Base-by-base conservation (phyloP, 2,329 filamentous ascomycete species). In the Penicillium olsonii region DNA sequence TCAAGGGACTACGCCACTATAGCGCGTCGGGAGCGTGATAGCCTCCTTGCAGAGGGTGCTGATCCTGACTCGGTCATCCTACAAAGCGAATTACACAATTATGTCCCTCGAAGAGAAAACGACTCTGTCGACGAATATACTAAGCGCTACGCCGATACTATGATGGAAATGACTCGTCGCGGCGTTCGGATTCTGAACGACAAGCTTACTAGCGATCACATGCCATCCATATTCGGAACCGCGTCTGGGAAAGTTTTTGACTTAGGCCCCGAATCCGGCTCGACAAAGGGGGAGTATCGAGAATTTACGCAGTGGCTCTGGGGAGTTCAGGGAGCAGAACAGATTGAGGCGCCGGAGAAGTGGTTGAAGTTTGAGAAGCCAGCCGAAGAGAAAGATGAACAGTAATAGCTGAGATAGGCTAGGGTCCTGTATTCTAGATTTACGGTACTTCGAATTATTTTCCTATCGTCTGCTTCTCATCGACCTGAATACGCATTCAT, bases 281-380 rank as follows among this genome's bases (percentile, higher is more conserved):
- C 37, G 22, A 39, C 22, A 12, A 39, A 39, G 27, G 37, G 22
- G 20, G 37, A 39, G 37, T 39, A 26, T 39, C 37, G 37, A 18
- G 37, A 40, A 40, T 40, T 40, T 40, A 18, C 20, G 6, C 22
- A 40, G 37, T 40, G 22, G 37, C n/a, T 40, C 37, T 40, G 9
- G n/a, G 37, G 12, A 12, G 22, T 27, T 17, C 24, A 22, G 37
- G 37, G n/a, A 40, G 22, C 15, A 27, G 37, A 17, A 27, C 15
- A 40, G 37, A 40, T 17, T 40, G 22, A 40, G 37, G 22, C 26
- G 15, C 37, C 22, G 10, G 37, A 40, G 37, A 40, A 40, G 37
- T 40, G 22, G 22, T 27, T 27, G 22, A 40, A 40, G 37, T 40
- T 40, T 40, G 37, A 40, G 37, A 40, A 27, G 22, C 37, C 22